Evolutionary conservation across 2,329 filamentous ascomycete species (phyloP).

Genomic region (Fusarium udum): DNA sequence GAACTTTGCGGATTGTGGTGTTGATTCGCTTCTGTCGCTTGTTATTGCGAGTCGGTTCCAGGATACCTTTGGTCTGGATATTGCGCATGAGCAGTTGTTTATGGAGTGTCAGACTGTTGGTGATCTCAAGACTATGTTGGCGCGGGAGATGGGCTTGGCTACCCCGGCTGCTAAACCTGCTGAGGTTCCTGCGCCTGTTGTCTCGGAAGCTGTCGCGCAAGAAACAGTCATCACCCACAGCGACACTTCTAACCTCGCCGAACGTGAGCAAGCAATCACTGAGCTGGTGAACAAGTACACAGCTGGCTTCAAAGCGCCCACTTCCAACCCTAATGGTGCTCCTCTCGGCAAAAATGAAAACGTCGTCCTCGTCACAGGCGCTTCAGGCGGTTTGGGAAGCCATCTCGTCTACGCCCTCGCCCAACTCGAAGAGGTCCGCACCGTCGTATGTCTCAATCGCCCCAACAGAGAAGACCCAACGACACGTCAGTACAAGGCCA

Average conservation of each 20-base stretch:
- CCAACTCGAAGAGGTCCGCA: slow-evolving; percentile 11
- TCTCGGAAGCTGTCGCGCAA: not conserved
- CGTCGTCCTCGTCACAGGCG: slow-evolving; percentile 14
- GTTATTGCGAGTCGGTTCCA: slow-evolving; percentile 66
- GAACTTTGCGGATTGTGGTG: slow-evolving; percentile 66
- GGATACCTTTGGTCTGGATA: slow-evolving; percentile 46
- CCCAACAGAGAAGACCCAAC: not conserved
- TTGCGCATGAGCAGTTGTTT: slow-evolving; percentile 23
- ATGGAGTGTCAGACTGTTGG: slow-evolving; percentile 24
- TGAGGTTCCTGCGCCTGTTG: not conserved
- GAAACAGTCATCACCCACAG: not conserved
- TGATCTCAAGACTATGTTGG: slow-evolving; percentile 14
- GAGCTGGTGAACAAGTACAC: slow-evolving; percentile 17
- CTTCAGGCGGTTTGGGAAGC: slow-evolving; percentile 12
- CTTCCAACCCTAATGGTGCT: not conserved
- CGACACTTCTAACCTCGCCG: not conserved
- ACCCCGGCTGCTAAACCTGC: not conserved
- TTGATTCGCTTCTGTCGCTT: slow-evolving; percentile 69
- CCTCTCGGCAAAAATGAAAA: not conserved
- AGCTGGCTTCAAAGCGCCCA: not conserved
- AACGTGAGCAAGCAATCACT: slow-evolving; percentile 1
- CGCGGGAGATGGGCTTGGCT: not conserved
- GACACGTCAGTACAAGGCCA: slow-evolving; percentile 13
- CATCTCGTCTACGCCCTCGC: slow-evolving; percentile 27
- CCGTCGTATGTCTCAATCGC: slow-evolving; percentile 18